phyloP scores from a whole-genome alignment of 139 green algal genomes.

The Micractinium sp. region DNA sequence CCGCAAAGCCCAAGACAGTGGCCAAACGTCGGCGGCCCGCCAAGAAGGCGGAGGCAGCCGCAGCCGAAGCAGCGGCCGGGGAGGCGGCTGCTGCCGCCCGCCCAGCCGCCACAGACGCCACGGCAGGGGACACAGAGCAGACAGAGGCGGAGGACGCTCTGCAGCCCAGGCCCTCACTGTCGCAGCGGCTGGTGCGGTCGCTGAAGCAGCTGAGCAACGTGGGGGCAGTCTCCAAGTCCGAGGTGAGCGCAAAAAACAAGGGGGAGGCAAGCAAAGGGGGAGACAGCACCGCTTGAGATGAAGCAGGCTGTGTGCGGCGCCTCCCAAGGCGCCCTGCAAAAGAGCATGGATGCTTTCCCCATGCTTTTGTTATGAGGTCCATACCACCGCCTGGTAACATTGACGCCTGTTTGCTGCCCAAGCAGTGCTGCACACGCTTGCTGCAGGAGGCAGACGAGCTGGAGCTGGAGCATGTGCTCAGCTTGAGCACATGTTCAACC shows the following conservation, averaged over 20 bases:
- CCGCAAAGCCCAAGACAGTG: not conserved
- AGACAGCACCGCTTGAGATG: not conserved
- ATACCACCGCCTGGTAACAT: too few relatives aligned
- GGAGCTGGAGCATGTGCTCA: not conserved
- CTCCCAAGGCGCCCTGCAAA: not conserved
- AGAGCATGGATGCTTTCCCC: not conserved
- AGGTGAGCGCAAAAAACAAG: not conserved
- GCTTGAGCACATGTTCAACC: not conserved
- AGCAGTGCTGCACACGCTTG: not conserved
- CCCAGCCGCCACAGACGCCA: not conserved
- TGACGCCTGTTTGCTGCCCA: too few relatives aligned
- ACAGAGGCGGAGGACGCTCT: not conserved
- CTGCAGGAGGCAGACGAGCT: not conserved
- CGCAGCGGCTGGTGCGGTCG: conserved; percentile 9
- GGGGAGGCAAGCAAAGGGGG: not conserved
- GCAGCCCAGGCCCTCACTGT: conserved; percentile 11
- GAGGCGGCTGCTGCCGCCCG: not conserved
- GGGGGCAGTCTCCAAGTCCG: not conserved
- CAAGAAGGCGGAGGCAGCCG: not conserved
- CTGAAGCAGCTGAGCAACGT: conserved; percentile 32
- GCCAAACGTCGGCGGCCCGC: not conserved
- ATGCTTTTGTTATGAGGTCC: too few relatives aligned
- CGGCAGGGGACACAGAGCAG: not conserved
- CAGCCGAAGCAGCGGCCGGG: not conserved
- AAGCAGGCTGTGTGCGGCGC: not conserved